Evolutionary conservation across 108 stramenopile species (phyloP).

Genomic region (Aurantiochytrium sp.): DNA sequence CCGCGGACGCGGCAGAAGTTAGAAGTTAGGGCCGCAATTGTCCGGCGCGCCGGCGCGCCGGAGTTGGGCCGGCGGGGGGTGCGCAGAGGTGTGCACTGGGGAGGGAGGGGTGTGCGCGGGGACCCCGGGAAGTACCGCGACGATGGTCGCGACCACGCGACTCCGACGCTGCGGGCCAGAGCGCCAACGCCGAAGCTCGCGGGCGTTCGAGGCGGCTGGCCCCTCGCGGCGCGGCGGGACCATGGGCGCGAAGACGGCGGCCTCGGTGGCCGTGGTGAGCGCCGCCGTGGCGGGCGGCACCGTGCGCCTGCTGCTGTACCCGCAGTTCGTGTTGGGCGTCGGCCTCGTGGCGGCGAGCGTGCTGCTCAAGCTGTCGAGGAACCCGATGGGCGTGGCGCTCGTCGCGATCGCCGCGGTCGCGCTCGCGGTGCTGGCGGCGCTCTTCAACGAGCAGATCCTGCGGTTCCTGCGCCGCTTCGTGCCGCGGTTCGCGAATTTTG

Average conservation of each 20-base stretch:
- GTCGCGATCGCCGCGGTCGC: neutral
- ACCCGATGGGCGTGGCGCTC: neutral
- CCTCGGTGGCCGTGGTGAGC: neutral
- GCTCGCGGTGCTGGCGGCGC: neutral
- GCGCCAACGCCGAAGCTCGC: too few relatives aligned
- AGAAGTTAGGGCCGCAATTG: too few relatives aligned
- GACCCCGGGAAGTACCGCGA: too few relatives aligned
- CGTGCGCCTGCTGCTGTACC: neutral
- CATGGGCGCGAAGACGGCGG: conserved; percentile 15
- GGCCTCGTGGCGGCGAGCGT: neutral
- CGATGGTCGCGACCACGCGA: too few relatives aligned
- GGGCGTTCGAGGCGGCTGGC: too few relatives aligned
- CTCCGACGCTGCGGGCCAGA: too few relatives aligned
- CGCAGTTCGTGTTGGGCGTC: conserved; percentile 8
- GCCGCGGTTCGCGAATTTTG: neutral
- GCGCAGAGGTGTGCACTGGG: too few relatives aligned
- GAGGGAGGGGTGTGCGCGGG: too few relatives aligned
- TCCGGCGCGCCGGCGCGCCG: too few relatives aligned
- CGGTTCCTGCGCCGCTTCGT: neutral
- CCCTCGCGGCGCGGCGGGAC: too few relatives aligned
- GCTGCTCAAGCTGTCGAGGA: conserved; percentile 1
- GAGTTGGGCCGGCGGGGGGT: too few relatives aligned
- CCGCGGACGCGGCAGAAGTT: too few relatives aligned
- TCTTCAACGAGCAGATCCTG: neutral
- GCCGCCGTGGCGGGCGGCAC: neutral